Base-by-base conservation (phyloP, 305 asterid species). In the Solanum hybrid region DNA sequence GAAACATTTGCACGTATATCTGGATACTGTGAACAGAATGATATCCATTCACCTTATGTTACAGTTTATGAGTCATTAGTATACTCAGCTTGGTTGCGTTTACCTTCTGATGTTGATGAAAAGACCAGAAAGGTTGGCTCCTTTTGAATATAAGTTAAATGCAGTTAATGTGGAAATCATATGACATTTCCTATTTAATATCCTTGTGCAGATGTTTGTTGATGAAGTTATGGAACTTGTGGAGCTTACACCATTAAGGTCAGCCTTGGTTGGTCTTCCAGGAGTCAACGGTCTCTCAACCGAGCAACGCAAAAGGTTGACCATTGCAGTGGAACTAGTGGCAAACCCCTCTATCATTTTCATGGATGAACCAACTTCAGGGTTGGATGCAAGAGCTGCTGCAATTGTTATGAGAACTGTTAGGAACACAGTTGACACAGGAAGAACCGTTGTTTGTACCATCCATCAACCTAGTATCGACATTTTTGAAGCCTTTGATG, bases 331-430 rank as follows among this genome's bases (percentile, higher is more conserved):
- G 37, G 96, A 94, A 82, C 94, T 94, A 14, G 96, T 94, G 29
- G 96, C 95, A 3, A 94, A 94, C 34, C 96, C 95, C 41, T 93
- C 96, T 11, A 93, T 94, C 89, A 94, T 94, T 61, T 94, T 94
- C 90, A 92, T 94, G 95, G 95, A 94, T 12, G 96, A 94, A 91
- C 96, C 96, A 37, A 94, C 95, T 79, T 94, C 96, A 4, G 96
- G 96, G 87, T 93, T 94, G 3, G 96, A 94, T 70, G 96, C 96
- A 26, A 90, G 95, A 92, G 96, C 96, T 75, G 96, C 96, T 89
- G 95, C 96, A n/a, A 91, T 91, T 84, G 93, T 91, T 83, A 91
- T 91, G 93, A 90, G 93, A 84, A 84, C 78, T 26, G 78, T 72
- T 26, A 72, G 78, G 32, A 72, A 72, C 78, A 72, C 78, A 12